A percentile compares a stretch with the other conserved stretches of the same genome.
Conservation (phyloP, 2,329 filamentous ascomycete species). For the Colletotrichum acutatum region DNA sequence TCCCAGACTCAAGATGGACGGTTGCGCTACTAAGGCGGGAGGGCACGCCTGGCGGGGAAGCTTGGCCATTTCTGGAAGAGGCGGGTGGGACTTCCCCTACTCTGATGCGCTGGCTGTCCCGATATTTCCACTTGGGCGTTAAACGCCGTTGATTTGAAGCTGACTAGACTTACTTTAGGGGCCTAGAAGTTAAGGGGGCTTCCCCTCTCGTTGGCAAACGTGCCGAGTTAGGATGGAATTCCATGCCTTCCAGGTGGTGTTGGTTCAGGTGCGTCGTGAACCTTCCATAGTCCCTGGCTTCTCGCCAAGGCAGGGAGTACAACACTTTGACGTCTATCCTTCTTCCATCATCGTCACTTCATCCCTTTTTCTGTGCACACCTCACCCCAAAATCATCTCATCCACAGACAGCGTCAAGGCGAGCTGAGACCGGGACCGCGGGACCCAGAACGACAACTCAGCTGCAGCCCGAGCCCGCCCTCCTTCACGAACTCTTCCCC, state of each 20-base stretch:
- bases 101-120: constrained; percentile 24
- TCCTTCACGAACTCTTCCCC: constrained; percentile 21
- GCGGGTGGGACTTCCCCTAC: constrained; percentile 11
- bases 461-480: constrained; percentile 16
- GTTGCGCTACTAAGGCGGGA: constrained; percentile 1
- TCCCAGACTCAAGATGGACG: not conserved
- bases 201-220: not conserved
- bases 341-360: not conserved
- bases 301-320: not conserved
- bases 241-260: not conserved
- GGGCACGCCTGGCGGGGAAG: not conserved
- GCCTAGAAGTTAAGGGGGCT: not conserved
- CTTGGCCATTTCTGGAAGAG: constrained; percentile 4
- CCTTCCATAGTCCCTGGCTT: not conserved
- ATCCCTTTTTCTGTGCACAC: not conserved
- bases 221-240: not conserved
- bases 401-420: not conserved
- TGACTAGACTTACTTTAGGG: not conserved
- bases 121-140: constrained; percentile 11
- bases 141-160: not conserved
- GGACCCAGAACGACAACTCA: not conserved
- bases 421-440: not conserved
- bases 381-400: not conserved
- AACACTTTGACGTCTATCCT: not conserved
- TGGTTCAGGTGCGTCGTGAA: not conserved